A percentile compares a stretch with the other conserved stretches of the same genome.
These are phyloP conservation scores for Ceriops decandra DNA, from an alignment of 345 rosid genomes.

Conservation along the genomic window DNA sequence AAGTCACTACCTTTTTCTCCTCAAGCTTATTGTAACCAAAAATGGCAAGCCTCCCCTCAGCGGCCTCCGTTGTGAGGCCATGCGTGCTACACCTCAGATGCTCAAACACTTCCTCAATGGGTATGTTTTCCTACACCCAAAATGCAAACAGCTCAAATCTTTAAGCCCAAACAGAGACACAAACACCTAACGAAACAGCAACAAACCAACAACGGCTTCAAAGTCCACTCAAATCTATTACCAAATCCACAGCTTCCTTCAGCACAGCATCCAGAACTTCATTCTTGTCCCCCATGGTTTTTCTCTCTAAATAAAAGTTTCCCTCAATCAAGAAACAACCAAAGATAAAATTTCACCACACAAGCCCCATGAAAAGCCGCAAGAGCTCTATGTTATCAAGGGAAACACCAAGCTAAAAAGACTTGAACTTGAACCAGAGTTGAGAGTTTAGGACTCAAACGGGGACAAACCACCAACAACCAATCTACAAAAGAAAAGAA, in stretches of 20 bases:
- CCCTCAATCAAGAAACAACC: background rate
- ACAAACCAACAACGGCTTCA: slow-evolving; percentile 19
- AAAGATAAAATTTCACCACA: slow-evolving; percentile 4
- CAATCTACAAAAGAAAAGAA: slow-evolving; percentile 25
- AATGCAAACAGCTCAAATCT: slow-evolving; percentile 15
- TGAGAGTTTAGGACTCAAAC: slow-evolving; percentile 10
- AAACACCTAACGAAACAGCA: slow-evolving; percentile 7
- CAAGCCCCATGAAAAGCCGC: slow-evolving; percentile 4
- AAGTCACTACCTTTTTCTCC: slow-evolving; percentile 62
- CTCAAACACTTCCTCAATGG: slow-evolving; percentile 94
- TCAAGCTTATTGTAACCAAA: slow-evolving; percentile 98
- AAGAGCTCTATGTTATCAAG: background rate
- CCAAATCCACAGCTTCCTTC: slow-evolving; percentile 99
- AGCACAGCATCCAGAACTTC: slow-evolving; percentile 88
- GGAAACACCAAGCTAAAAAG: background rate
- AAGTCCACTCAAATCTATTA: slow-evolving; percentile 59
- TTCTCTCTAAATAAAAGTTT: background rate
- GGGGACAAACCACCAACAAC: slow-evolving; percentile 37
- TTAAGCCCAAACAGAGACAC: slow-evolving; percentile 13
- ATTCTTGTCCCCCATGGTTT: slow-evolving; percentile 57
- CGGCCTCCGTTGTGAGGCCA: slow-evolving; percentile 76
- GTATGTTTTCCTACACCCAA: slow-evolving; percentile 78
- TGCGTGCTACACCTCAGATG: slow-evolving; percentile 89
- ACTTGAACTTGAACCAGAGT: background rate
- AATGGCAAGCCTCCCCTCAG: slow-evolving; percentile 82